phyloP scores from a whole-genome alignment of 2,329 filamentous ascomycete genomes.

The Reticulascus tulasneorum region DNA sequence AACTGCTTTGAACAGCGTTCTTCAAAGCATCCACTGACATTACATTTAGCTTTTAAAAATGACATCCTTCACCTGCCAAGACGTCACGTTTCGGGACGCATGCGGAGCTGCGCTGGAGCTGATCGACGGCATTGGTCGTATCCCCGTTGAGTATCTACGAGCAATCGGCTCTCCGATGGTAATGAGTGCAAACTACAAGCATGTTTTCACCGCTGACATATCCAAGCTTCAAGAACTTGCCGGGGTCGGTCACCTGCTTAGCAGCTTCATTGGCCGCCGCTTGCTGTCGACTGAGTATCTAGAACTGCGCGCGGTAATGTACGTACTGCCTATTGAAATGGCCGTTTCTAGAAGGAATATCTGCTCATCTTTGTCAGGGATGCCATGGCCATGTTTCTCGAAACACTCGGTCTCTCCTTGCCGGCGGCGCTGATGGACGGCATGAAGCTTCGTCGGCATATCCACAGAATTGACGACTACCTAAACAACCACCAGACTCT shows the following conservation, averaged over 20 bases:
- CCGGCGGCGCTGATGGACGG: conserved; percentile 12
- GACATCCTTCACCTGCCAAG: conserved; percentile 13
- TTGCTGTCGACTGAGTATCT: conserved; percentile 9
- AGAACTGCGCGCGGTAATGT: conserved; percentile 13
- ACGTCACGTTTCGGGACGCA: conserved; percentile 12
- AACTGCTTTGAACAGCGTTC: neutral
- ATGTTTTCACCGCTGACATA: neutral
- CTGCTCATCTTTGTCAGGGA: neutral
- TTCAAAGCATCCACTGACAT: neutral
- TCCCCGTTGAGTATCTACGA: conserved; percentile 12
- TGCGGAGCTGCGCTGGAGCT: conserved; percentile 10
- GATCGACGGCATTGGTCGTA: conserved; percentile 11
- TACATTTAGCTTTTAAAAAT: conserved; percentile 10
- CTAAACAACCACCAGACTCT: too few relatives aligned
- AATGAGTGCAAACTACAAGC: too few relatives aligned
- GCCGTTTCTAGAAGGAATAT: neutral
- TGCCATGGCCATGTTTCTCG: conserved; percentile 12
- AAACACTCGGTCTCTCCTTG: conserved; percentile 10
- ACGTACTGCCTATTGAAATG: neutral
- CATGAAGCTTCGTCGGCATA: conserved; percentile 10
- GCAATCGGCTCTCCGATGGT: conserved; percentile 16
- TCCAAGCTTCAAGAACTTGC: conserved; percentile 14
- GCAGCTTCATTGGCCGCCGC: conserved; percentile 14
- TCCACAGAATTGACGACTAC: conserved; percentile 12
- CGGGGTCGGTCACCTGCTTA: conserved; percentile 13